Conservation (phyloP, 768 basidiomycete genomes). For the Hypholoma fasciculare region DNA sequence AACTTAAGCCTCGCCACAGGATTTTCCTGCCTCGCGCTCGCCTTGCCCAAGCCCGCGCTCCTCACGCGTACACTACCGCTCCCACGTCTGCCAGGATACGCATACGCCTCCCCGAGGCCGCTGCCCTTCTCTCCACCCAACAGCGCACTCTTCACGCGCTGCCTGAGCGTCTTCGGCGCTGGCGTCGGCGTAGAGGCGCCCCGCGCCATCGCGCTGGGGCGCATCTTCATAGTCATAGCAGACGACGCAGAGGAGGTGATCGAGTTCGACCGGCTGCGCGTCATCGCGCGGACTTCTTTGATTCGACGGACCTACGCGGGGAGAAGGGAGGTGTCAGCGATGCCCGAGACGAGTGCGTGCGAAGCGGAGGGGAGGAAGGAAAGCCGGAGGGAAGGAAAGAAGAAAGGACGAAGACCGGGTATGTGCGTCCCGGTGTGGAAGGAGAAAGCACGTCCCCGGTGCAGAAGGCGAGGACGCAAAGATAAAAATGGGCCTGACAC, state of each 20-base stretch:
- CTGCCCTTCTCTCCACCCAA: conserved; percentile 40
- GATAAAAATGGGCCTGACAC: neutral
- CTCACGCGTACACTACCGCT: conserved; percentile 1
- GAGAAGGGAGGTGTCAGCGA: neutral
- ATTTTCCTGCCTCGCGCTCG: conserved; percentile 49
- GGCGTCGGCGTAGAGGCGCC: conserved; percentile 19
- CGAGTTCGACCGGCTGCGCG: conserved; percentile 38
- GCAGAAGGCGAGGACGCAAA: neutral
- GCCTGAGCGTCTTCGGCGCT: conserved; percentile 30
- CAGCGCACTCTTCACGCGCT: conserved; percentile 26
- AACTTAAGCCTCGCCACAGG: conserved; percentile 89
- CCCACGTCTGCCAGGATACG: conserved; percentile 1
- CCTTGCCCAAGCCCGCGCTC: conserved; percentile 24
- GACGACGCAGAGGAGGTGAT: conserved; percentile 30
- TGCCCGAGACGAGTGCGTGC: neutral
- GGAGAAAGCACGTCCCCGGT: too few relatives aligned
- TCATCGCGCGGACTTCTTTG: conserved; percentile 53
- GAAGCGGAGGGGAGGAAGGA: neutral
- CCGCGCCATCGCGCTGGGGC: conserved; percentile 32
- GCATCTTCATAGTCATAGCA: conserved; percentile 12
- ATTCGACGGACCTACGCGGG: conserved; percentile 65
- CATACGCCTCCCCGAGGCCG: conserved; percentile 23
- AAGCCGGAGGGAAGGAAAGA: neutral
- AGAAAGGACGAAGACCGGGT: neutral
- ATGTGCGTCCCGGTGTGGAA: neutral